Evolutionary conservation across 169 alveolate species (phyloP).

Genomic region (Plasmodium vivax): DNA sequence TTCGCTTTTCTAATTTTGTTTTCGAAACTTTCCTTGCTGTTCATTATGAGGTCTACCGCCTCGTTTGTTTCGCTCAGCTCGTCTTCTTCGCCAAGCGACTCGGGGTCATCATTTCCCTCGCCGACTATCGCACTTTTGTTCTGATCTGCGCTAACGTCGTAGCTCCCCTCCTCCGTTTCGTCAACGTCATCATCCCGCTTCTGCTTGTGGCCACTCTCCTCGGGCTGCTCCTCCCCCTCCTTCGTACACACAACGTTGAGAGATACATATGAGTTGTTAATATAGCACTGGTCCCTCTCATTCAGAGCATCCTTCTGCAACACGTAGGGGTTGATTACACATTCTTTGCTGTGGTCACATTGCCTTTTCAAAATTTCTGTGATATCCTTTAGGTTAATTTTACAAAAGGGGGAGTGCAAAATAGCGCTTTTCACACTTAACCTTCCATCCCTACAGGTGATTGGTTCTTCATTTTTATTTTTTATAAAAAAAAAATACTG

Average conservation of each 20-base stretch:
- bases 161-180: background rate
- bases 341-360: conserved; percentile 16
- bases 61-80: background rate
- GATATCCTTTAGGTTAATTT: conserved; percentile 5
- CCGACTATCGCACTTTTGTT: background rate
- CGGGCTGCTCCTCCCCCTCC: background rate
- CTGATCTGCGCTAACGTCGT: background rate
- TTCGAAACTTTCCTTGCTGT: background rate
- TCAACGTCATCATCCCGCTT: background rate
- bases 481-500: conserved; percentile 38
- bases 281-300: conserved; percentile 14
- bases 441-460: conserved; percentile 17
- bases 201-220: background rate
- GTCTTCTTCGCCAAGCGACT: background rate
- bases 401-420: conserved; percentile 25
- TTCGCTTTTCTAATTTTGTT: conserved; percentile 3
- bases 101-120: background rate
- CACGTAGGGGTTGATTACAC: conserved; percentile 21
- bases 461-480: conserved; percentile 42
- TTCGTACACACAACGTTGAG: conserved; percentile 13
- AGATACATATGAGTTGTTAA: conserved; percentile 24
- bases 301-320: background rate
- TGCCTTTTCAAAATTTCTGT: conserved; percentile 10
- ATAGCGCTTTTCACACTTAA: conserved; percentile 15
- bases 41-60: background rate